Base-by-base conservation (phyloP, 2,329 filamentous ascomycete species). In the Tolypocladium paradoxum region DNA sequence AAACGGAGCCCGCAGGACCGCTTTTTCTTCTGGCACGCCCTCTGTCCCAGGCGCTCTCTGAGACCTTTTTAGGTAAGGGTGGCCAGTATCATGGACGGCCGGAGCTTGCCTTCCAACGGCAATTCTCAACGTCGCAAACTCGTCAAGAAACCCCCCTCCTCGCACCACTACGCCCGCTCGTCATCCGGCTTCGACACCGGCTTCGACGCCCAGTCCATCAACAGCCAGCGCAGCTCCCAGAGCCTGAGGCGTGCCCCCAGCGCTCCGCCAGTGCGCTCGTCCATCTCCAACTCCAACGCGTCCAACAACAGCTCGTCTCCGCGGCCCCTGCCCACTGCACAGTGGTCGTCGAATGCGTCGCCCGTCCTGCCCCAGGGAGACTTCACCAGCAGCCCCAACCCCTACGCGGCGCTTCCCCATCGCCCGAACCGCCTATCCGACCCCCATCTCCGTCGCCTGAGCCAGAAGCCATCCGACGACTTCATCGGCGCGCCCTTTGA, bases 401-500 rank as follows among this genome's bases (percentile, higher is more conserved):
- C 60, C 51, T 38, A 52, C 51, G 27, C 60, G 18, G 49, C 54
- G 22, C 53, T 54, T 37, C 50, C 53, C 52, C 57, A 53, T 55
- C 57, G 53, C 48, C 55, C 59, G 24, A 58, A 56, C 38, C 56
- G 58, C 55, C 50, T 60, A 40, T 60, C 62, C 56, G 57, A 56
- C 52, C 49, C 52, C 31, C 52, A 51, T 36, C 40, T 53, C 53
- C 56, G 40, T 46, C 59, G 56, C 51, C 48, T 55, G 38, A 59
- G 57, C 55, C 59, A 53, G 55, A 62, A 64, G 53, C 58, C 73
- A 11, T 74, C 78, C 53, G 79, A 83, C 67, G 82, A 84, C 59
- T 71, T 85, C 55, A 75, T 85, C 68, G 82, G 82, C 61, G 79
- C 81, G 58, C 82, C 82, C 45, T 85, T 85, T 67, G 82, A 85